Conservation (phyloP, 352 stramenopile genomes). For the Pythium pyrilobum region DNA sequence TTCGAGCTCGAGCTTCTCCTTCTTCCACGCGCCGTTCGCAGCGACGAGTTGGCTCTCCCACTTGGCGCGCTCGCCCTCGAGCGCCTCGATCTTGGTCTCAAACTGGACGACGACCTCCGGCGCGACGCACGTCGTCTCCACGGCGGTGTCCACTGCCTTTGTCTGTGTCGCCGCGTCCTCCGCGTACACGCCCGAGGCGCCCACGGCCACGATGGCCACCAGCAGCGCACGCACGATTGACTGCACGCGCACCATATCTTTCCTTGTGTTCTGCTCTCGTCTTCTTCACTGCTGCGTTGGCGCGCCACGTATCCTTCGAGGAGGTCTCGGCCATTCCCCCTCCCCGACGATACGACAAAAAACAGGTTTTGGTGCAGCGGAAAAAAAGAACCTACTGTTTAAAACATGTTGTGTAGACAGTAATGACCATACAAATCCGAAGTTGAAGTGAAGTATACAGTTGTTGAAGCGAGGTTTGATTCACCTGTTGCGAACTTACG, state of each 20-base stretch:
- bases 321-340: no score
- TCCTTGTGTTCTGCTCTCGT: not conserved
- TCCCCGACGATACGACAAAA: conserved; percentile 13
- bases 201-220: conserved; percentile 29
- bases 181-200: conserved; percentile 3
- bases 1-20: conserved; percentile 26
- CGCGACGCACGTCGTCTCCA: conserved; percentile 19
- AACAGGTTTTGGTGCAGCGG: not conserved
- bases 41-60: conserved; percentile 36
- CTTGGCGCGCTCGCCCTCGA: conserved; percentile 35
- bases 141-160: conserved; percentile 7
- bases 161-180: conserved; percentile 19
- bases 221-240: conserved; percentile 32
- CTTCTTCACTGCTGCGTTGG: conserved; percentile 16
- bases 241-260: conserved; percentile 31
- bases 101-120: conserved; percentile 34
- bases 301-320: conserved; percentile 24
- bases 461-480: conserved; percentile 1
- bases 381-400: conserved; percentile 25
- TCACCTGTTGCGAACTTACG: conserved; percentile 12
- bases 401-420: conserved; percentile 1
- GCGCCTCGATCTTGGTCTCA: conserved; percentile 38
- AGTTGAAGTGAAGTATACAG: not conserved
- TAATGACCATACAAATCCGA: no score
- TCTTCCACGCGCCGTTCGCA: conserved; percentile 23